Evolutionary conservation across 768 basidiomycete genomes (phyloP).

Genomic region (Artomyces pyxidatus): DNA sequence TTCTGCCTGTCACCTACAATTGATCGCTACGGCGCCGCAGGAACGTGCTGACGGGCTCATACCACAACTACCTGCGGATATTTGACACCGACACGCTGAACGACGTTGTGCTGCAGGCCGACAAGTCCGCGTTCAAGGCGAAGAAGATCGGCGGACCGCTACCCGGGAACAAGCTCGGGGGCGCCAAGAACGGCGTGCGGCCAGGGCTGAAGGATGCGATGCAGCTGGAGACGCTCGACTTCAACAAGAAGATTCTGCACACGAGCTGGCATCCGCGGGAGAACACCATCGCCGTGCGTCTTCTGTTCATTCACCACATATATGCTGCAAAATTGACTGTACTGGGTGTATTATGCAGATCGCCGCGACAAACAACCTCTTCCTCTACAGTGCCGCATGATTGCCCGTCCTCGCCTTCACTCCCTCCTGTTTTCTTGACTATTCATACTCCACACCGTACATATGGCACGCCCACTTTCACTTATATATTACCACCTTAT

Average conservation of each 20-base stretch:
- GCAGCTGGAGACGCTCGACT: constrained; percentile 81
- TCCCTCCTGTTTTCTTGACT: too few species aligned
- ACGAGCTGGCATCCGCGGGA: constrained; percentile 97
- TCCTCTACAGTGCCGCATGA: constrained; percentile 66
- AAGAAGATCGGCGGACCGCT: constrained; percentile 94
- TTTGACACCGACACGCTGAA: constrained; percentile 82
- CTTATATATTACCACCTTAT: too few species aligned
- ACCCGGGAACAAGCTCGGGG: constrained; percentile 52
- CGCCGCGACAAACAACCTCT: constrained; percentile 95
- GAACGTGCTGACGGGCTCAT: constrained; percentile 96
- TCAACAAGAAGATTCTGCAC: constrained; percentile 96
- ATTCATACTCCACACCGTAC: not conserved
- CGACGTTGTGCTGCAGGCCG: constrained; percentile 93
- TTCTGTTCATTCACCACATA: not conserved
- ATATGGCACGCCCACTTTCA: not conserved
- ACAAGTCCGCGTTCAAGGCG: constrained; percentile 98
- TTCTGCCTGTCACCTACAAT: not conserved
- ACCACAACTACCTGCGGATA: constrained; percentile 99
- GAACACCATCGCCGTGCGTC: constrained; percentile 91
- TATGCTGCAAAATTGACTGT: not conserved
- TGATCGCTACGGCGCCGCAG: constrained; percentile 44
- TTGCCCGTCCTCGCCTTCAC: not conserved
- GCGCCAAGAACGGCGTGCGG: constrained; percentile 69
- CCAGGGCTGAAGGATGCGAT: constrained; percentile 78
- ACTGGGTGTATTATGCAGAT: constrained; percentile 43